Conservation (phyloP, 495 filamentous ascomycete species). For the Pseudotulostoma volvatum region DNA sequence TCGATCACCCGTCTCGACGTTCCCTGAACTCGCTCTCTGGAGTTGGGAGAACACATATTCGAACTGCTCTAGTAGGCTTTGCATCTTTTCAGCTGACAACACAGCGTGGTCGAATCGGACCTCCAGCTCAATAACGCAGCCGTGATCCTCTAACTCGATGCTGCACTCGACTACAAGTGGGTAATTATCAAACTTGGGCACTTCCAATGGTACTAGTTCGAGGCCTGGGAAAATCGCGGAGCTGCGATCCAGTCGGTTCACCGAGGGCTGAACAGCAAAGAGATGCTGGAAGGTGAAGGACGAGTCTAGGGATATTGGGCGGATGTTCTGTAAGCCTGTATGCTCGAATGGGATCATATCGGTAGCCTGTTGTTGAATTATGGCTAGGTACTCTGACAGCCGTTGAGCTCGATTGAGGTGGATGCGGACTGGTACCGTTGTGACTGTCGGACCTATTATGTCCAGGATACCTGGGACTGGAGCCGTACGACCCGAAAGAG, state of each 20-base stretch:
- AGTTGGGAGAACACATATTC: conserved; percentile 3
- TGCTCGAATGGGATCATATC: conserved; percentile 38
- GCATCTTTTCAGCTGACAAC: background rate
- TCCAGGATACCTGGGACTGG: conserved; percentile 32
- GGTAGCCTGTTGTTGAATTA: conserved; percentile 28
- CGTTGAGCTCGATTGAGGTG: conserved; percentile 9
- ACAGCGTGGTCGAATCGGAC: too few relatives aligned
- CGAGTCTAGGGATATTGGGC: too few relatives aligned
- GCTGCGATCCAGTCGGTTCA: conserved; percentile 31
- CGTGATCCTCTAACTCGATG: too few relatives aligned
- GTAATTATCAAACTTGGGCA: conserved; percentile 10
- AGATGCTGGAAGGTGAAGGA: too few relatives aligned
- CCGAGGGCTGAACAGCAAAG: conserved; percentile 22
- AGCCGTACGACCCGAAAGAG: conserved; percentile 35
- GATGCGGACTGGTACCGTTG: conserved; percentile 40
- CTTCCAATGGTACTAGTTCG: too few relatives aligned
- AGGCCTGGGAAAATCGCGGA: conserved; percentile 28
- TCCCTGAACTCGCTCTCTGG: conserved; percentile 1
- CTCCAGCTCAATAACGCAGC: too few relatives aligned
- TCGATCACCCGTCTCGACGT: background rate
- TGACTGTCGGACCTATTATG: conserved; percentile 40
- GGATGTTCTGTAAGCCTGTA: conserved; percentile 45
- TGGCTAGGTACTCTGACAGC: conserved; percentile 17
- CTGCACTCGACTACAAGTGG: conserved; percentile 10
- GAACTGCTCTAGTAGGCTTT: background rate